A percentile compares a stretch with the other conserved stretches of the same genome.
These are phyloP conservation scores for Pythium brassicae DNA, from an alignment of 352 stramenopile species.

Conservation along the genomic window DNA sequence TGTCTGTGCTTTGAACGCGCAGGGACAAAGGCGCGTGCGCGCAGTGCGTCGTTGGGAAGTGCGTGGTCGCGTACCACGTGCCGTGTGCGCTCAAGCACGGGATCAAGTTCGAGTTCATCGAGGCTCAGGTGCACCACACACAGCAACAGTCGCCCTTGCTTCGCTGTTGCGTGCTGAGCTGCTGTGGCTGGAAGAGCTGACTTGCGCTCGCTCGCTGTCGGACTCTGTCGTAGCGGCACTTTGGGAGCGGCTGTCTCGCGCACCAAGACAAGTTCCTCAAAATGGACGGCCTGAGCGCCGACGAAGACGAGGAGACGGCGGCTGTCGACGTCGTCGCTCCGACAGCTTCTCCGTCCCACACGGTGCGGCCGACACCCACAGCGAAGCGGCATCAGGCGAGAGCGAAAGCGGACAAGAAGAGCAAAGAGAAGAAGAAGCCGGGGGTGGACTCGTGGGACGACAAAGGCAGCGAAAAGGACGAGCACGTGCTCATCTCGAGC, in stretches of 20 bases:
- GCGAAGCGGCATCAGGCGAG: slow-evolving; percentile 4
- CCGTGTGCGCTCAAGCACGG: slow-evolving; percentile 55
- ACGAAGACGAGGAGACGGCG: slow-evolving; percentile 13
- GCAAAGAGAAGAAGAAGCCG: slow-evolving; percentile 6
- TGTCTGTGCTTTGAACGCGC: slow-evolving; percentile 9
- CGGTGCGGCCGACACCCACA: background rate
- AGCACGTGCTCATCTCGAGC: slow-evolving; percentile 26
- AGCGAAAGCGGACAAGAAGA: slow-evolving; percentile 1
- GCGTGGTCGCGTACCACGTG: slow-evolving; percentile 67
- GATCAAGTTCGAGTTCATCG: slow-evolving; percentile 61
- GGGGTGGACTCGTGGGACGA: slow-evolving; percentile 25
- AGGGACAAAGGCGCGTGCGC: slow-evolving; percentile 70
- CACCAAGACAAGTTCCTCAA: slow-evolving; percentile 54
- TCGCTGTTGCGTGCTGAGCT: no score
- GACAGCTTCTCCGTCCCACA: background rate
- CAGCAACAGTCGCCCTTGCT: background rate
- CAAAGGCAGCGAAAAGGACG: slow-evolving; percentile 21
- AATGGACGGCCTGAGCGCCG: slow-evolving; percentile 21
- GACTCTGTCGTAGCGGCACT: slow-evolving; percentile 28
- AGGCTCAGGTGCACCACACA: slow-evolving; percentile 45
- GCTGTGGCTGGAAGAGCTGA: background rate
- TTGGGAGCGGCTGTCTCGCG: slow-evolving; percentile 57
- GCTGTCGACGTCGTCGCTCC: background rate
- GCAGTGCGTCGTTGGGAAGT: slow-evolving; percentile 66
- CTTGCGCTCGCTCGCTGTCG: background rate